Conservation (phyloP, 139 green algal genomes). For the Eudorina sp. region DNA sequence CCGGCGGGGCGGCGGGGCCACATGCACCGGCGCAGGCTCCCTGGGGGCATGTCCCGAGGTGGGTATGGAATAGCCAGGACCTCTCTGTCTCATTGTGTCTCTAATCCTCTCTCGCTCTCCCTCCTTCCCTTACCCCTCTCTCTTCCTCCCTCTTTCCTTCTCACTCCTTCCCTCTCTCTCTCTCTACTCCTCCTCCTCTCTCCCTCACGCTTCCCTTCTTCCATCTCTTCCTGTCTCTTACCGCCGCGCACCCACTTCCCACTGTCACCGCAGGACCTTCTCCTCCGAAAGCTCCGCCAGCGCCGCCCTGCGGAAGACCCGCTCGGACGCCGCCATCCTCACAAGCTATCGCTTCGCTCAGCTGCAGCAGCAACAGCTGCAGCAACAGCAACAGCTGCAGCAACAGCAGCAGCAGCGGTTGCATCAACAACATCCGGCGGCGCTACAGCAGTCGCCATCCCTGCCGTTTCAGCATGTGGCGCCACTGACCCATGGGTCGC, state of each 20-base stretch:
- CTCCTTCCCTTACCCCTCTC: neutral
- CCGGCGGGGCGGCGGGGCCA: no score
- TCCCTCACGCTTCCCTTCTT: no score
- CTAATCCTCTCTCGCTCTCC: no score
- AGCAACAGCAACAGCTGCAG: neutral
- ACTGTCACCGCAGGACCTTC: neutral
- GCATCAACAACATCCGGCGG: neutral
- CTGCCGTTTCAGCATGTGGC: neutral
- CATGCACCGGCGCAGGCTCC: neutral
- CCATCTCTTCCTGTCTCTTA: no score
- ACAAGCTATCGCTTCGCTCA: neutral
- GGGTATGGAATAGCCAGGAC: neutral
- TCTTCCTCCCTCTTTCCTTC: no score
- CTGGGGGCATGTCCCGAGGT: neutral
- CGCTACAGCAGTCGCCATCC: neutral
- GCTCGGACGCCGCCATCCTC: slow-evolving; percentile 2
- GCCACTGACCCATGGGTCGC: no score
- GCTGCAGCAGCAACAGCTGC: neutral
- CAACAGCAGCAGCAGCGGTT: neutral
- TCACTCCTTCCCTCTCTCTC: no score
- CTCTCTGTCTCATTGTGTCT: no score
- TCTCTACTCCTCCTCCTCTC: no score
- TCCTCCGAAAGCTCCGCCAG: neutral
- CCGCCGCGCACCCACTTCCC: no score
- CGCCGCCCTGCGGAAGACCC: slow-evolving; percentile 19